A percentile compares a stretch with the other conserved stretches of the same genome.
Conservation (phyloP, 352 stramenopile species). For the Pilasporangium apinafurcum region DNA sequence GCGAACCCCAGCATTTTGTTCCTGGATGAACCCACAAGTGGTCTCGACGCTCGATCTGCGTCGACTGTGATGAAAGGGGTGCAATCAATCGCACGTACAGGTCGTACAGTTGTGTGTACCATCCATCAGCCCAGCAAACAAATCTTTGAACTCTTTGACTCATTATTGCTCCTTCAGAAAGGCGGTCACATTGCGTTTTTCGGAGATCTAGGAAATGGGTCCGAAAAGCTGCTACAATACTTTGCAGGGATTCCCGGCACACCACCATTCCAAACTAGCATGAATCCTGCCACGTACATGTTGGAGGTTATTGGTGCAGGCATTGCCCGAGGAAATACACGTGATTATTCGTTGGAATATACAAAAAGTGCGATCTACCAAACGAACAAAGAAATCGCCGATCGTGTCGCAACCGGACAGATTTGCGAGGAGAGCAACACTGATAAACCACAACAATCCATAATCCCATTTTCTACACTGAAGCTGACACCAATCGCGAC, state of each 20-base stretch:
- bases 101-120: constrained; percentile 76
- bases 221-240: constrained; percentile 77
- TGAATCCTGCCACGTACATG: constrained; percentile 86
- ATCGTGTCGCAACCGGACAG: too few relatives aligned
- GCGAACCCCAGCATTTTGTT: constrained; percentile 92
- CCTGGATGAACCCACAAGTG: constrained; percentile 90
- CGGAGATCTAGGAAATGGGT: constrained; percentile 76
- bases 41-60: constrained; percentile 82
- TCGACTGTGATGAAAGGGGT: constrained; percentile 86
- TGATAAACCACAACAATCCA: not conserved
- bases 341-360: constrained; percentile 48
- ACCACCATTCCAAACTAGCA: constrained; percentile 47
- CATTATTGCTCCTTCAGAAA: constrained; percentile 82
- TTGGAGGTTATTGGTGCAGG: constrained; percentile 62
- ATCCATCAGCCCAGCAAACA: constrained; percentile 62
- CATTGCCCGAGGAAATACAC: constrained; percentile 8
- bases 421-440: too few relatives aligned
- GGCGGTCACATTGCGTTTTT: constrained; percentile 76
- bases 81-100: constrained; percentile 73
- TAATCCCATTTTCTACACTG: constrained; percentile 28
- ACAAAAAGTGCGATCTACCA: constrained; percentile 26
- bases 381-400: constrained; percentile 16
- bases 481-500: constrained; percentile 42
- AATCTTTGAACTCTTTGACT: constrained; percentile 92
- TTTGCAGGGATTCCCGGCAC: constrained; percentile 70